Percentiles rank a stretch among this genome's conserved stretches.
Evolutionary conservation across 2,329 filamentous ascomycete species (phyloP).

Genomic region (Exophiala dermatitidis): DNA sequence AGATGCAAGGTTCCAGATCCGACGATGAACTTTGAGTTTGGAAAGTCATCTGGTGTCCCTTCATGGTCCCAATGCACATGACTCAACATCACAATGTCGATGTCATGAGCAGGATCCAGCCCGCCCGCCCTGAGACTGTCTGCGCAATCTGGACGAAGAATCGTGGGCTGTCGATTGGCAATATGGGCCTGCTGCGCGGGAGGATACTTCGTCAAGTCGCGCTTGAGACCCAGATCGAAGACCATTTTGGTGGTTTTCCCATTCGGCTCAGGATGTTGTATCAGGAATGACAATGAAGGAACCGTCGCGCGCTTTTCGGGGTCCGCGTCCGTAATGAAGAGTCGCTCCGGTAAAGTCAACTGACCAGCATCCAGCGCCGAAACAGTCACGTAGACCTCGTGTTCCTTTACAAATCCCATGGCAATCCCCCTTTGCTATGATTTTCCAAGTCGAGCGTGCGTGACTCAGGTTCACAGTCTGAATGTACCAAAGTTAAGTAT

Average conservation of each 20-base stretch:
- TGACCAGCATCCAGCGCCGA: slow-evolving; percentile 38
- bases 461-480: too few relatives aligned
- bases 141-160: slow-evolving; percentile 27
- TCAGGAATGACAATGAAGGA: slow-evolving; percentile 48
- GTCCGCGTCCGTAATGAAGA: slow-evolving; percentile 43
- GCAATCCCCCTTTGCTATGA: too few relatives aligned
- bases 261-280: slow-evolving; percentile 39
- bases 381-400: slow-evolving; percentile 30
- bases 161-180: slow-evolving; percentile 27
- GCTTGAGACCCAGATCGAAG: slow-evolving; percentile 50
- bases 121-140: slow-evolving; percentile 34
- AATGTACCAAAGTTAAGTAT: too few relatives aligned
- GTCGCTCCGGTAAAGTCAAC: slow-evolving; percentile 42
- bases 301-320: slow-evolving; percentile 42
- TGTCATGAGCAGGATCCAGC: slow-evolving; percentile 32
- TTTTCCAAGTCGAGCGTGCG: too few relatives aligned
- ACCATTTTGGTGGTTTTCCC: slow-evolving; percentile 33
- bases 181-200: slow-evolving; percentile 36
- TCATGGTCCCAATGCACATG: slow-evolving; percentile 34
- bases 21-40: slow-evolving; percentile 44
- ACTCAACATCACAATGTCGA: slow-evolving; percentile 37
- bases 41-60: slow-evolving; percentile 49
- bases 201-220: slow-evolving; percentile 40
- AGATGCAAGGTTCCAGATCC: slow-evolving; percentile 42
- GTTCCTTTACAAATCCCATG: slow-evolving; percentile 6